These are phyloP conservation scores for Lentinus brumalis DNA, from an alignment of 768 basidiomycete genomes.

Conservation along the genomic window DNA sequence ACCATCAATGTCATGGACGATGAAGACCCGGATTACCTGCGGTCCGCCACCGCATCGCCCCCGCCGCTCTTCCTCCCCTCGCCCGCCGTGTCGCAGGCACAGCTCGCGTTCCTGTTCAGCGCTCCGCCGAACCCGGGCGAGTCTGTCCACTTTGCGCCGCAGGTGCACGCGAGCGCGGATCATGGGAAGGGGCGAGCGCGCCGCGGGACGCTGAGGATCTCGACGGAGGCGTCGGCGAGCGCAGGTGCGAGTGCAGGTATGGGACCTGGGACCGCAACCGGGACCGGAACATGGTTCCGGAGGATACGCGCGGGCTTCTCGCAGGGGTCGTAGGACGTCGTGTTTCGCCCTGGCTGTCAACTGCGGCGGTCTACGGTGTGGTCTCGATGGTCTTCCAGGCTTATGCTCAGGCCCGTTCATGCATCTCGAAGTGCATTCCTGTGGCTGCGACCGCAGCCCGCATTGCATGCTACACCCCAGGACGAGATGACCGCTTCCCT, in stretches of 20 bases:
- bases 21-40: neutral
- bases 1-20: neutral
- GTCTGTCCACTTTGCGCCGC: slow-evolving; percentile 6
- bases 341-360: too few relatives aligned
- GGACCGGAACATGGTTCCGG: slow-evolving; percentile 1
- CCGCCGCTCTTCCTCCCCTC: slow-evolving; percentile 10
- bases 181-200: neutral
- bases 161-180: neutral
- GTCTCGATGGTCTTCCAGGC: too few relatives aligned
- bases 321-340: neutral
- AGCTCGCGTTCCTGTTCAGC: slow-evolving; percentile 15
- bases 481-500: too few relatives aligned
- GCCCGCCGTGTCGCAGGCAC: slow-evolving; percentile 13
- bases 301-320: slow-evolving; percentile 11
- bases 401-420: too few relatives aligned
- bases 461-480: too few relatives aligned
- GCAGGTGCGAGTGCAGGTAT: neutral
- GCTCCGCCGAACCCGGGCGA: slow-evolving; percentile 1
- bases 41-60: neutral
- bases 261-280: neutral
- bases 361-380: too few relatives aligned
- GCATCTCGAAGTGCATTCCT: too few relatives aligned
- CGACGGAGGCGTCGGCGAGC: neutral
- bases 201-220: slow-evolving; percentile 13
- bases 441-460: too few relatives aligned